These are phyloP conservation scores for Moesziomyces parantarcticus DNA, from an alignment of 1,284 basidiomycete genomes.

Conservation along the genomic window DNA sequence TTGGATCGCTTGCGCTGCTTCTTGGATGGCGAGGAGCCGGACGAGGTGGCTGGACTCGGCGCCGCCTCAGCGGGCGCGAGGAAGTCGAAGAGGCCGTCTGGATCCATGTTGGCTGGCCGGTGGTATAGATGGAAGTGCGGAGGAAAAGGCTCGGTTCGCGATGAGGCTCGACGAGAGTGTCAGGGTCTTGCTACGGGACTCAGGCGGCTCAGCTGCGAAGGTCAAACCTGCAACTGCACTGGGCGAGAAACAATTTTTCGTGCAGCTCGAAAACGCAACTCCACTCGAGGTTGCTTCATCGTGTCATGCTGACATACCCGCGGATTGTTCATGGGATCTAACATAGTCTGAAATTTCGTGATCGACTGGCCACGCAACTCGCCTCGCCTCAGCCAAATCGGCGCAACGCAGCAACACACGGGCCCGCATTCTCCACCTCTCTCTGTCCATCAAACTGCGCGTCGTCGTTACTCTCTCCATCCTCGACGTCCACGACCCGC, in stretches of 20 bases:
- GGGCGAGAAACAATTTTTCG: background rate
- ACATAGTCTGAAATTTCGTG: background rate
- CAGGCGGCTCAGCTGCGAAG: too few species aligned
- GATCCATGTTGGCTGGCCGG: conserved; percentile 31
- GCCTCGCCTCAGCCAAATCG: too few species aligned
- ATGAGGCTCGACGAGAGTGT: too few species aligned
- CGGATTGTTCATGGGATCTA: too few species aligned
- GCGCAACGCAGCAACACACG: background rate
- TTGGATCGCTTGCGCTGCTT: conserved; percentile 47
- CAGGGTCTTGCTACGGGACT: background rate
- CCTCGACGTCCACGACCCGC: conserved; percentile 1
- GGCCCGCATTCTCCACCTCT: background rate
- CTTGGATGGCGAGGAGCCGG: conserved; percentile 34
- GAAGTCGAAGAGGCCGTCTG: conserved; percentile 53
- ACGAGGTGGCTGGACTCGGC: conserved; percentile 24
- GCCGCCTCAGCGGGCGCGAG: conserved; percentile 38
- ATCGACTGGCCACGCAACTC: conserved; percentile 1
- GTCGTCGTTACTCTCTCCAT: background rate
- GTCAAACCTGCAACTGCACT: background rate
- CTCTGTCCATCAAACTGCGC: background rate
- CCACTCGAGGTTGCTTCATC: background rate
- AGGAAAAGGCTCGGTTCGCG: background rate
- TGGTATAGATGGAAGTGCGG: background rate
- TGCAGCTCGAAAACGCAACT: background rate
- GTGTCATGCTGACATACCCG: background rate